Conservation (phyloP, 257 asterid species). For the Solanum piurae region DNA sequence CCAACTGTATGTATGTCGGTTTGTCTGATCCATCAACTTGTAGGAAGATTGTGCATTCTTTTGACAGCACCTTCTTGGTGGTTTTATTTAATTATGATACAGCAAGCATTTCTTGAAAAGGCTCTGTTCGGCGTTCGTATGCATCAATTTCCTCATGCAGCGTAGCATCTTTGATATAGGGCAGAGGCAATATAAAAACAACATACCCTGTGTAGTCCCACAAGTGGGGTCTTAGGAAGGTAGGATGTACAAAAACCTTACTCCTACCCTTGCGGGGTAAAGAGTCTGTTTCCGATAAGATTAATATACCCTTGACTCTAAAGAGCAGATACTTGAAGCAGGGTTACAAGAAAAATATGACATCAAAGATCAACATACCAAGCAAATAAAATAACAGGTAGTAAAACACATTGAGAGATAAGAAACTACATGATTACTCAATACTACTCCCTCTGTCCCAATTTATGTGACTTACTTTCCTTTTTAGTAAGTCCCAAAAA, state of each 20-base stretch:
- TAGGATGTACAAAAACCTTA: not conserved
- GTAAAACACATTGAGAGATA: not conserved
- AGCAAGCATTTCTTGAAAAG: slow-evolving; percentile 1
- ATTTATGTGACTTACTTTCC: no score
- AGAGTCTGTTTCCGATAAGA: not conserved
- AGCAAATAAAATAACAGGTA: not conserved
- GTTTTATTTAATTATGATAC: not conserved
- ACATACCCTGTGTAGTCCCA: not conserved
- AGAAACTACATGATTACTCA: not conserved
- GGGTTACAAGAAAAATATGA: not conserved
- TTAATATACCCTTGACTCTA: not conserved
- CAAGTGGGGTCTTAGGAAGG: not conserved
- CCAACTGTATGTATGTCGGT: no score
- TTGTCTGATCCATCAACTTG: no score
- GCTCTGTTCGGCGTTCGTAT: slow-evolving; percentile 18
- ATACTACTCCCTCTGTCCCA: not conserved
- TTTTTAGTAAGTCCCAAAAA: no score
- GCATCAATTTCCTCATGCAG: not conserved
- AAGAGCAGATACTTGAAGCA: not conserved
- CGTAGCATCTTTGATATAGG: not conserved
- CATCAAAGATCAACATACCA: not conserved
- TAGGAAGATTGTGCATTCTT: not conserved
- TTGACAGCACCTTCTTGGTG: not conserved
- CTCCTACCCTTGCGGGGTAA: not conserved
- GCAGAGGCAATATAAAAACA: not conserved